phyloP scores from a whole-genome alignment of 148 eudicot genomes.

The Rhododendron griersonianum region DNA sequence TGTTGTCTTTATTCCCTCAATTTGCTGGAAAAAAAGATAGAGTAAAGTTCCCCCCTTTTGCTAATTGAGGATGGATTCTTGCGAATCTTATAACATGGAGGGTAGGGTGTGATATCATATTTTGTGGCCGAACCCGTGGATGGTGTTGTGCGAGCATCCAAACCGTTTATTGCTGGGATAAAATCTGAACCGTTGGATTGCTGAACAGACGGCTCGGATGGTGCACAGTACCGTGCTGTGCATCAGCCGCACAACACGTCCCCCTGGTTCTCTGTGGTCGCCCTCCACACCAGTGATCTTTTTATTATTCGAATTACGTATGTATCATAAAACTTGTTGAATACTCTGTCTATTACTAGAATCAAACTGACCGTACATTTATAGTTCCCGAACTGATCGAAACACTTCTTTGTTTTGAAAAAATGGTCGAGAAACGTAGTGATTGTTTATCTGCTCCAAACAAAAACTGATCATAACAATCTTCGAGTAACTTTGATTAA shows the following conservation, averaged over 20 bases:
- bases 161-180: too few species aligned
- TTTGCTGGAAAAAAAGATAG: background rate
- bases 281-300: background rate
- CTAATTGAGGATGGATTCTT: background rate
- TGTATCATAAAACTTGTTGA: background rate
- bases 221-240: too few species aligned
- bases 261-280: background rate
- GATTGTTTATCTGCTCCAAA: background rate
- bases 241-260: too few species aligned
- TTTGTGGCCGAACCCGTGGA: background rate
- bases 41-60: background rate
- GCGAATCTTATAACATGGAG: background rate
- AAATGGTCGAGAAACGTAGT: background rate
- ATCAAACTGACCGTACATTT: background rate
- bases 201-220: too few species aligned
- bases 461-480: background rate
- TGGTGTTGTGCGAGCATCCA: too few species aligned
- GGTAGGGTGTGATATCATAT: background rate
- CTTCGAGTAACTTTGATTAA: background rate
- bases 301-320: background rate
- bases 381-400: background rate
- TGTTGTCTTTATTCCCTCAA: slow-evolving; percentile 2
- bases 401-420: background rate
- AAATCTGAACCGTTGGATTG: too few species aligned
- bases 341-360: background rate